Conservation (phyloP, 192 early-diverging fungal species). For the Linderina pennispora region DNA sequence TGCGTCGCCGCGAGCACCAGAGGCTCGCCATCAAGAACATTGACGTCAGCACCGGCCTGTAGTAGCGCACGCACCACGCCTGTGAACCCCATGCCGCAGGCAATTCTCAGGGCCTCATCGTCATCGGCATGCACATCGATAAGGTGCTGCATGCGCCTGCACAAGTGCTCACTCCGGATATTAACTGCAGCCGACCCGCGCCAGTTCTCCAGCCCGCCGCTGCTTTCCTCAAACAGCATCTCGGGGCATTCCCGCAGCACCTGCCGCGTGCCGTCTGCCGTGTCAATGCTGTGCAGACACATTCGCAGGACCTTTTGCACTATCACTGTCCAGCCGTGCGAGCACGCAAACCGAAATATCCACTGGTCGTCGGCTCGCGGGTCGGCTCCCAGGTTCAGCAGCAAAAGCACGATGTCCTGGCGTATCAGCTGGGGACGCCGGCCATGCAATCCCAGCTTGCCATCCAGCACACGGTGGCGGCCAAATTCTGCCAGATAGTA, state of each 20-base stretch:
- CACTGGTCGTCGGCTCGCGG: constrained; percentile 41
- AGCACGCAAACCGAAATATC: constrained; percentile 38
- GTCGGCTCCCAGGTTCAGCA: constrained; percentile 42
- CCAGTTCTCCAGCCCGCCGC: constrained; percentile 16
- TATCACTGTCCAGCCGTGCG: constrained; percentile 21
- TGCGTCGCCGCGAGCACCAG: constrained; percentile 25
- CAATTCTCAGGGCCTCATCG: constrained; percentile 28
- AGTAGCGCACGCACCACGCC: constrained; percentile 14
- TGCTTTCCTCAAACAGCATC: constrained; percentile 4
- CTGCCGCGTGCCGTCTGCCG: neutral
- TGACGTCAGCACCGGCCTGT: constrained; percentile 17
- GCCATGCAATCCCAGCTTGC: constrained; percentile 18
- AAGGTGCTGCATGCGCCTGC: constrained; percentile 5
- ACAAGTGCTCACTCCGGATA: too few relatives aligned
- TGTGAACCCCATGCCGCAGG: constrained; percentile 20
- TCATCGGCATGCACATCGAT: constrained; percentile 25
- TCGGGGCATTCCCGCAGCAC: neutral
- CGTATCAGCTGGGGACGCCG: constrained; percentile 27
- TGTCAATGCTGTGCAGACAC: neutral
- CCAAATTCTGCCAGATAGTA: constrained; percentile 41
- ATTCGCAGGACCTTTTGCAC: constrained; percentile 22
- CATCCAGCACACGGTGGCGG: constrained; percentile 24
- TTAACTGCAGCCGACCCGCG: constrained; percentile 16
- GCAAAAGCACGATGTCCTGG: constrained; percentile 34
- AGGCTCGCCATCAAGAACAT: constrained; percentile 17